Conservation (phyloP, 768 basidiomycete genomes). For the Boletus vinaceobasis region DNA sequence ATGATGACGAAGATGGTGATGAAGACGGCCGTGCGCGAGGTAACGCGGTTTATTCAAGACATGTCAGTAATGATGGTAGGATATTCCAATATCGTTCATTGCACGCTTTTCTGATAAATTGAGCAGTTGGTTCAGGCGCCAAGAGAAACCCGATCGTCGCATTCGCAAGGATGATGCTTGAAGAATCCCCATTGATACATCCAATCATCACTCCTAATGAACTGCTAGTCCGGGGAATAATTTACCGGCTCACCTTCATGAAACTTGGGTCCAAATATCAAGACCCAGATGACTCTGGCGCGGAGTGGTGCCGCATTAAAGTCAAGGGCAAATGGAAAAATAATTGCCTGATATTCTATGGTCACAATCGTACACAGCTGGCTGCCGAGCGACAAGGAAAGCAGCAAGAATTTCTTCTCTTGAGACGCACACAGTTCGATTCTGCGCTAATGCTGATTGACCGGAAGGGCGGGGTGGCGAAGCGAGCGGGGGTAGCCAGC, state of each 20-base stretch:
- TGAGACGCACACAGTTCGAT: neutral
- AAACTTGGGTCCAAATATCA: neutral
- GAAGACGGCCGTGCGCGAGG: neutral
- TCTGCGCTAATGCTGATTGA: conserved; percentile 1
- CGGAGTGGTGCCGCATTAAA: conserved; percentile 1
- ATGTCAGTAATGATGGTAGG: neutral
- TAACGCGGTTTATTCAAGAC: neutral
- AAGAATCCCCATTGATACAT: neutral
- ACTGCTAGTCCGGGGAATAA: neutral
- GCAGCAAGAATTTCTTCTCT: neutral
- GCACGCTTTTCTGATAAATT: neutral
- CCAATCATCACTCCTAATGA: neutral
- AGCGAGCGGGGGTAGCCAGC: neutral
- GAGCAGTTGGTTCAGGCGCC: neutral
- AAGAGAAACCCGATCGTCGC: neutral
- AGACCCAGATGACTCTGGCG: neutral
- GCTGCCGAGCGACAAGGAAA: neutral
- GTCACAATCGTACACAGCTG: neutral
- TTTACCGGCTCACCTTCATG: neutral
- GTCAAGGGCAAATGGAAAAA: neutral
- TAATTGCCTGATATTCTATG: neutral
- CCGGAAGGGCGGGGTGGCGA: neutral
- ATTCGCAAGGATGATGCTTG: neutral
- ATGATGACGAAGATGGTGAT: neutral
- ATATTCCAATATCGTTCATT: neutral